phyloP scores from a whole-genome alignment of 208 protist species.

The Wallacemonas sp. region DNA sequence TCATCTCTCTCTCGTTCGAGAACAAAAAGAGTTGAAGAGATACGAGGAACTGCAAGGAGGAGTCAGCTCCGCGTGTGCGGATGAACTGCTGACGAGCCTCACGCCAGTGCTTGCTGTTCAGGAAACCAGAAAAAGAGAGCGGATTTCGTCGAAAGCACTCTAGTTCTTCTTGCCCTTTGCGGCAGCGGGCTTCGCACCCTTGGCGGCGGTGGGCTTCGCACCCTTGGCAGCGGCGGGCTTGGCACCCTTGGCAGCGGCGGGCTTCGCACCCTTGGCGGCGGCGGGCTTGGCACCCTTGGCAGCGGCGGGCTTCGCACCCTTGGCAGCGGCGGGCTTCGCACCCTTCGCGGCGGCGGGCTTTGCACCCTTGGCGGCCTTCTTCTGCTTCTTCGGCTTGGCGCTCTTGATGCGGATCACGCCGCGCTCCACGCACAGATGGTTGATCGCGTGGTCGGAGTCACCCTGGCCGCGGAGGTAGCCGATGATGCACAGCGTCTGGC shows the following conservation, averaged over 20 bases:
- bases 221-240: slow-evolving; percentile 6
- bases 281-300: slow-evolving; percentile 17
- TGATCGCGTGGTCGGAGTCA: slow-evolving; percentile 94
- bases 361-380: slow-evolving; percentile 34
- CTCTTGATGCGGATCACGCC: slow-evolving; percentile 87
- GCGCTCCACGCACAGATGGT: slow-evolving; percentile 90
- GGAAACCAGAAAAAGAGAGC: not conserved
- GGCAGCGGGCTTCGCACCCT: slow-evolving; percentile 8
- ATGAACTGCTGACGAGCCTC: slow-evolving; percentile 8
- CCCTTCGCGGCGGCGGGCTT: slow-evolving; percentile 31
- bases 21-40: slow-evolving; percentile 1
- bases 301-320: slow-evolving; percentile 10
- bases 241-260: not conserved
- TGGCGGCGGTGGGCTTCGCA: not conserved
- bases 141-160: not conserved
- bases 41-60: slow-evolving; percentile 10
- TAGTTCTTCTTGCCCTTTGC: slow-evolving; percentile 24
- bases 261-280: slow-evolving; percentile 13
- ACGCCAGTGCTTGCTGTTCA: not conserved
- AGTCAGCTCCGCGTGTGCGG: too few relatives aligned
- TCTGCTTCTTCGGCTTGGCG: slow-evolving; percentile 75
- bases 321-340: slow-evolving; percentile 5
- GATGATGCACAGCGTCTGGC: slow-evolving; percentile 93
- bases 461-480: slow-evolving; percentile 94
- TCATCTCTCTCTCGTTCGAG: not conserved